phyloP scores from a whole-genome alignment of 768 basidiomycete genomes.

The Agaricus subrufescens region DNA sequence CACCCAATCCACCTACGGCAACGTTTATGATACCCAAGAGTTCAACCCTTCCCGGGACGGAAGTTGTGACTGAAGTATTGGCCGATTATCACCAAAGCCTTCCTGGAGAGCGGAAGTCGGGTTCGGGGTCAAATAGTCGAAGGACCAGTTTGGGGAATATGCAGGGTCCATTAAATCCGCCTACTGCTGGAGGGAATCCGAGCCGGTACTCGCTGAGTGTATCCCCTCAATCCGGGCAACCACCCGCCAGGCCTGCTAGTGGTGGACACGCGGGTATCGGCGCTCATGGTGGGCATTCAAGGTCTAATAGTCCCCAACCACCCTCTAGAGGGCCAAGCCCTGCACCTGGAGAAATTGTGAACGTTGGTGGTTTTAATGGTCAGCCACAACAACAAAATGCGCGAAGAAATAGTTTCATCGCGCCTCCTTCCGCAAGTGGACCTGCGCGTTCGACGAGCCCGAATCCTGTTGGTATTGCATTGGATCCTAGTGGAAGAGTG shows the following conservation, averaged over 20 bases:
- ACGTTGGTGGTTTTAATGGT: neutral
- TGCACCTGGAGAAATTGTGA: conserved; percentile 27
- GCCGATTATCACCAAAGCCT: conserved; percentile 78
- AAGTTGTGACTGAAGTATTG: conserved; percentile 71
- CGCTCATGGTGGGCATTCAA: conserved; percentile 49
- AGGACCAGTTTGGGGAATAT: conserved; percentile 29
- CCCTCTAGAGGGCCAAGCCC: conserved; percentile 54
- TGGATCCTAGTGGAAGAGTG: conserved; percentile 79
- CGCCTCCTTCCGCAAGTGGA: conserved; percentile 28
- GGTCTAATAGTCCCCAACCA: conserved; percentile 58
- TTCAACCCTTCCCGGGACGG: conserved; percentile 34
- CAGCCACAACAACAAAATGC: neutral
- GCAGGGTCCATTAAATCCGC: conserved; percentile 10
- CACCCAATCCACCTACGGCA: conserved; percentile 70
- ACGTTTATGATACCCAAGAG: conserved; percentile 71
- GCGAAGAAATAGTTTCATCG: conserved; percentile 6
- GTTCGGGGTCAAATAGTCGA: conserved; percentile 51
- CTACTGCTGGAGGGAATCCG: neutral
- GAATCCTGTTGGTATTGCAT: conserved; percentile 75
- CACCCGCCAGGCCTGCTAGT: conserved; percentile 48
- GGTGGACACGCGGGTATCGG: conserved; percentile 81
- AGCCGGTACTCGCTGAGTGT: conserved; percentile 17
- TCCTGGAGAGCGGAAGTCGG: conserved; percentile 74
- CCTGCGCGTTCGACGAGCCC: conserved; percentile 62
- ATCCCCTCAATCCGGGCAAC: conserved; percentile 33